phyloP scores from a whole-genome alignment of 1,284 basidiomycete genomes.

The Ganoderma lingzhi region DNA sequence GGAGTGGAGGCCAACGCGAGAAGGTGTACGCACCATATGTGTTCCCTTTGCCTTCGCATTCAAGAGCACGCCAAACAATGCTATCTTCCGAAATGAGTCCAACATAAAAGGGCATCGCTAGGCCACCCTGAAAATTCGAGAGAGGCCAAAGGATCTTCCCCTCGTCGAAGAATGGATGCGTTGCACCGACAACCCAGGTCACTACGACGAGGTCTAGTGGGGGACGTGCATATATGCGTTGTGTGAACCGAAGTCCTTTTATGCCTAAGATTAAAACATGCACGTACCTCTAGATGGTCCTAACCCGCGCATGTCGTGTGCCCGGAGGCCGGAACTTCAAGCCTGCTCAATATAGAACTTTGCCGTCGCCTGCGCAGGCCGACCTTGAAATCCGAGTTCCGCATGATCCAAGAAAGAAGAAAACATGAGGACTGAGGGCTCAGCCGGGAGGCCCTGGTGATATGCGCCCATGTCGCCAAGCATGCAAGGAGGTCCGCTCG shows the following conservation, averaged over 20 bases:
- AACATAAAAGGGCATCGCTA: neutral
- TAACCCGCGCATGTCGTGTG: neutral
- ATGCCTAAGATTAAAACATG: neutral
- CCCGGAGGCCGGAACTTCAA: neutral
- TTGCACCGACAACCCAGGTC: too few relatives aligned
- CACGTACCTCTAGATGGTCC: too few relatives aligned
- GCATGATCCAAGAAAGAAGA: neutral
- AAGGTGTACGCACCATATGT: neutral
- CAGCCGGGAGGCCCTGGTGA: neutral
- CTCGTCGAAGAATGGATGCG: too few relatives aligned
- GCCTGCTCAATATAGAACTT: too few relatives aligned
- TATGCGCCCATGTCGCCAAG: slow-evolving; percentile 3
- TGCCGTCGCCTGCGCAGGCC: neutral
- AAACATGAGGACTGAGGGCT: neutral
- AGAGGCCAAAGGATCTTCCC: neutral
- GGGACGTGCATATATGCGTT: too few relatives aligned
- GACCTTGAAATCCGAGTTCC: neutral
- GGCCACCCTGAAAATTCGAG: neutral
- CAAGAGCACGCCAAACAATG: neutral
- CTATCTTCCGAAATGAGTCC: neutral
- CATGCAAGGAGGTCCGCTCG: neutral
- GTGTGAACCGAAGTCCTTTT: neutral
- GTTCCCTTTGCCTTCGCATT: neutral
- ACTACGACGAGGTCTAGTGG: too few relatives aligned
- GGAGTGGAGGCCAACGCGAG: neutral